Conservation (phyloP, 768 basidiomycete species). For the Leccinum incarnatum region DNA sequence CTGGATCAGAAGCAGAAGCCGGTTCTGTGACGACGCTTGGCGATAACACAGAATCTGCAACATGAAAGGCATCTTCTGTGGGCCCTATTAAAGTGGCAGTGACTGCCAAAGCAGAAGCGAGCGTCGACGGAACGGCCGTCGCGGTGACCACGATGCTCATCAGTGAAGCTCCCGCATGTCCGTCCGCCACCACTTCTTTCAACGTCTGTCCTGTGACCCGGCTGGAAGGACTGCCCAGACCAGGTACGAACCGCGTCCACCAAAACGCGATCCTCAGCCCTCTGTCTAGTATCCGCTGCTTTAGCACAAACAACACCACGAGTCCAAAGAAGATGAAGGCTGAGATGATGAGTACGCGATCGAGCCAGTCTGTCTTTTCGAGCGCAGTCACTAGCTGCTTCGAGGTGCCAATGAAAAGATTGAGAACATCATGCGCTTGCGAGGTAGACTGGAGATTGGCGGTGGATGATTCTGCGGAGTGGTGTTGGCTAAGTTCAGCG, state of each 20-base stretch:
- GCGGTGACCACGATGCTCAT: slow-evolving; percentile 6
- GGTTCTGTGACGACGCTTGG: background rate
- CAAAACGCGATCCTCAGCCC: slow-evolving; percentile 78
- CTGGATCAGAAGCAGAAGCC: background rate
- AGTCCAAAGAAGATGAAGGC: slow-evolving; percentile 82
- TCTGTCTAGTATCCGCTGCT: slow-evolving; percentile 81
- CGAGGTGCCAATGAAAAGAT: slow-evolving; percentile 69
- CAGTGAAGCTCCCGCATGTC: background rate
- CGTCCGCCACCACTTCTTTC: slow-evolving; percentile 8
- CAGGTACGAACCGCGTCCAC: slow-evolving; percentile 80
- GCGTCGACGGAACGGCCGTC: slow-evolving; percentile 5
- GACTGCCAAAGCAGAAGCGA: slow-evolving; percentile 11
- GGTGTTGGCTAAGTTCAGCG: background rate
- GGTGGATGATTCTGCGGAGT: slow-evolving; percentile 67
- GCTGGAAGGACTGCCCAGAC: slow-evolving; percentile 1
- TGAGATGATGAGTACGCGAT: slow-evolving; percentile 80
- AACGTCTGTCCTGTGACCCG: slow-evolving; percentile 1
- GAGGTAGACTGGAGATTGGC: slow-evolving; percentile 72
- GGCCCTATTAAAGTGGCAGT: background rate
- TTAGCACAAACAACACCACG: slow-evolving; percentile 82
- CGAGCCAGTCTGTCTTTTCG: slow-evolving; percentile 89
- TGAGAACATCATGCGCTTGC: slow-evolving; percentile 72
- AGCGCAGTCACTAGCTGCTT: slow-evolving; percentile 83
- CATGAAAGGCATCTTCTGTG: background rate
- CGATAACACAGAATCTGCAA: background rate